Evolutionary conservation across 1,284 basidiomycete species (phyloP).

Genomic region (Neonothopanus nambi): DNA sequence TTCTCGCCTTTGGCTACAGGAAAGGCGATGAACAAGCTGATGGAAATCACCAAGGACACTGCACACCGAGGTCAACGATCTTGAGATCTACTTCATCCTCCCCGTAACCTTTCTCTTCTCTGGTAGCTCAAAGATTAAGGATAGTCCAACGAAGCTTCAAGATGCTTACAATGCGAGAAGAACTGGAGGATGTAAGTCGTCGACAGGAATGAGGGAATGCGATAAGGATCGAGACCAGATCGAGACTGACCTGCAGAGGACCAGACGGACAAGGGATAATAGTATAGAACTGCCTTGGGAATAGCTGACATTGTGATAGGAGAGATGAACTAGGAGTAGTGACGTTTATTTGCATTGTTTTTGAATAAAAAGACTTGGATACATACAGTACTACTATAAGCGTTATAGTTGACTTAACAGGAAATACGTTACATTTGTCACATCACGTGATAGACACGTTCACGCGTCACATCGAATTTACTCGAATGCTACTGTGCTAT

Average conservation of each 20-base stretch:
- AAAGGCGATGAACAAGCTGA: background rate
- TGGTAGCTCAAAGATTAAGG: constrained; percentile 33
- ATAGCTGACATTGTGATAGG: constrained; percentile 28
- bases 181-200: no score
- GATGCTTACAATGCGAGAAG: constrained; percentile 49
- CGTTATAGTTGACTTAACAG: no score
- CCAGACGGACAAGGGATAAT: constrained; percentile 58
- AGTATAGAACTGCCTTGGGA: constrained; percentile 64
- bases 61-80: constrained; percentile 60
- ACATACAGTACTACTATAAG: no score
- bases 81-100: constrained; percentile 65
- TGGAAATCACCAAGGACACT: background rate
- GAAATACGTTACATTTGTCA: no score
- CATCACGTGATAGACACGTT: no score
- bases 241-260: constrained; percentile 55
- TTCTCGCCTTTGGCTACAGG: constrained; percentile 65
- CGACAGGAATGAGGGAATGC: no score
- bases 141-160: background rate
- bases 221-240: background rate
- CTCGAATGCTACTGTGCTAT: no score
- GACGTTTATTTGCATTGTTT: no score
- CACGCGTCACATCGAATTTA: no score
- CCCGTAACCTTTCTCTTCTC: constrained; percentile 74
- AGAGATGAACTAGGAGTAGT: background rate
- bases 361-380: no score